Percentiles rank a stretch among this genome's conserved stretches.
Conservation (phyloP, 345 rosid genomes). For the Cardiospermum halicacabum region DNA sequence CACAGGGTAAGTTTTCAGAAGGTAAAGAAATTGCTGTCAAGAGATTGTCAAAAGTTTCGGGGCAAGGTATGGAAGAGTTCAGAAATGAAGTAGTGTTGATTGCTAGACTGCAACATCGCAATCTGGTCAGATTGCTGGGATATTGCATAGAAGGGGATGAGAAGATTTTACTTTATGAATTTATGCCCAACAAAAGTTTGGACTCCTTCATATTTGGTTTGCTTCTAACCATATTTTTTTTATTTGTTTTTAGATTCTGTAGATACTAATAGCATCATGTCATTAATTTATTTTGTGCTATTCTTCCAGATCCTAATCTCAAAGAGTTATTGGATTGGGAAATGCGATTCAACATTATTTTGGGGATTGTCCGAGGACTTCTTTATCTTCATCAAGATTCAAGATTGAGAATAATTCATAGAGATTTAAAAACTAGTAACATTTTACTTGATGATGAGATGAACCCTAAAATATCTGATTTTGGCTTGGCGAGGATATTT, state of each 20-base stretch:
- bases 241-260: neutral
- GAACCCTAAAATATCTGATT: constrained; percentile 74
- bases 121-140: constrained; percentile 52
- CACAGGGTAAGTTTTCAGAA: constrained; percentile 40
- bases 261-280: neutral
- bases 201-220: constrained; percentile 53
- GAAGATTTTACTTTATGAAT: constrained; percentile 52
- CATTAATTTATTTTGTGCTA: neutral
- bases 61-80: constrained; percentile 58
- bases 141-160: constrained; percentile 42
- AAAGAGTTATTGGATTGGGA: constrained; percentile 42
- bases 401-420: constrained; percentile 58
- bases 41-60: constrained; percentile 49
- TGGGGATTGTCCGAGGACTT: constrained; percentile 60
- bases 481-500: constrained; percentile 66
- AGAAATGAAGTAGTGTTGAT: constrained; percentile 52
- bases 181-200: constrained; percentile 58
- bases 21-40: constrained; percentile 58
- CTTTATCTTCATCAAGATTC: constrained; percentile 77
- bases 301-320: constrained; percentile 31
- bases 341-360: constrained; percentile 39
- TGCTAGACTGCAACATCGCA: constrained; percentile 54
- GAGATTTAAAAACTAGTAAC: constrained; percentile 65
- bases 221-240: constrained; percentile 6
- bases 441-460: constrained; percentile 56